A percentile compares a stretch with the other conserved stretches of the same genome.
Conservation (phyloP, 495 filamentous ascomycete genomes). For the Corynascus novoguineensis region DNA sequence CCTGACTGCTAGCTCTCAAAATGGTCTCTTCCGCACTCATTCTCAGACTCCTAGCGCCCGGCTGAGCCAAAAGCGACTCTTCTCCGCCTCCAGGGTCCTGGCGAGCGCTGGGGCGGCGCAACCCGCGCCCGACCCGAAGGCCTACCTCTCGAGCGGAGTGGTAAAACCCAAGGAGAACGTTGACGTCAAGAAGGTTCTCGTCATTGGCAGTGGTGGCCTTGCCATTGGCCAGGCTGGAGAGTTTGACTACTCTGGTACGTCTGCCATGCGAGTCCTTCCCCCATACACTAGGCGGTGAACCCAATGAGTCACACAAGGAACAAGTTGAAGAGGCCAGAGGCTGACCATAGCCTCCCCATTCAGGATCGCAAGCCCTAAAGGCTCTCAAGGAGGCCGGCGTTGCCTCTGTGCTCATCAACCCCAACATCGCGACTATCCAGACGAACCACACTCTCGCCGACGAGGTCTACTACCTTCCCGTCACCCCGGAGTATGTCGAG, state of each 20-base stretch:
- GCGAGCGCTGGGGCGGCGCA: slow-evolving; percentile 40
- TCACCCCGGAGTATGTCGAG: slow-evolving; percentile 91
- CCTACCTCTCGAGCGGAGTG: slow-evolving; percentile 80
- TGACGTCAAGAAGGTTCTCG: slow-evolving; percentile 96
- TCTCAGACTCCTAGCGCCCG: slow-evolving; percentile 23
- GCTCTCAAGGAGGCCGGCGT: slow-evolving; percentile 97
- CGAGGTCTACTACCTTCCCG: slow-evolving; percentile 97
- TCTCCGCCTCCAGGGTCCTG: slow-evolving; percentile 33
- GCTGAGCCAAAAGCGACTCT: slow-evolving; percentile 36
- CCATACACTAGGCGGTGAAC: slow-evolving; percentile 20
- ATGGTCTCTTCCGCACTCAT: slow-evolving; percentile 30
- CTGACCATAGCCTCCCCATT: slow-evolving; percentile 21
- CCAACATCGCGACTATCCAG: slow-evolving; percentile 98
- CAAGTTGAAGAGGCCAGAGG: neutral
- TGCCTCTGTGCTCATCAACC: slow-evolving; percentile 93
- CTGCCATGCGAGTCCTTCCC: slow-evolving; percentile 5
- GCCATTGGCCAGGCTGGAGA: slow-evolving; percentile 98
- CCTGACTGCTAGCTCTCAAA: slow-evolving; percentile 31
- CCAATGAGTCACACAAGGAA: slow-evolving; percentile 31
- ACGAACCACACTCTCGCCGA: slow-evolving; percentile 93
- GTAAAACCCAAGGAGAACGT: slow-evolving; percentile 70
- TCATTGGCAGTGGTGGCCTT: slow-evolving; percentile 91
- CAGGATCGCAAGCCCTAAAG: slow-evolving; percentile 93
- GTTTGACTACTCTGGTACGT: slow-evolving; percentile 94
- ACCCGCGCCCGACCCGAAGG: slow-evolving; percentile 73